Evolutionary conservation across 1,284 basidiomycete genomes (phyloP).

Genomic region (Tausonia pullulans): DNA sequence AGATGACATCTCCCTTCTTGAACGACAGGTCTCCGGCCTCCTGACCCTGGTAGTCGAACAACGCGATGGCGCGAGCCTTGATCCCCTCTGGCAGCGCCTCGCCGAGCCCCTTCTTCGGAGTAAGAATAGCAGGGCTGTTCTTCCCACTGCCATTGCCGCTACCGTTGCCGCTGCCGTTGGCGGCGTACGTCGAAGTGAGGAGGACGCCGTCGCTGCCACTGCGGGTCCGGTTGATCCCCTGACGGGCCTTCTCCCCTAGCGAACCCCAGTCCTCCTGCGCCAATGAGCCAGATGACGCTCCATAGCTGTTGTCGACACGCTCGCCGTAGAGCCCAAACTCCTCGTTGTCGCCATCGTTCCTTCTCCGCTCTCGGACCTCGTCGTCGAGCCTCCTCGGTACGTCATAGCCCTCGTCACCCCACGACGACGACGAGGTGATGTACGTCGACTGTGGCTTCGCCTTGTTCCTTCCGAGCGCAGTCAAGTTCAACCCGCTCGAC

Average conservation of each 20-base stretch:
- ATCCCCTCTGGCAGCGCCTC: neutral
- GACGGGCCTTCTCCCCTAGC: conserved; percentile 2
- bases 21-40: conserved; percentile 12
- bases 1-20: conserved; percentile 10
- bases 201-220: neutral
- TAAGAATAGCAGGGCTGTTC: neutral
- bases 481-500: too few relatives aligned
- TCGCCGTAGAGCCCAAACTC: too few relatives aligned
- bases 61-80: too few relatives aligned
- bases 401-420: neutral
- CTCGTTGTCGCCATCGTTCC: too few relatives aligned
- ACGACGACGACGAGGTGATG: neutral
- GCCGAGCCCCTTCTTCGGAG: neutral
- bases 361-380: too few relatives aligned
- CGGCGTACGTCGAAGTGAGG: neutral
- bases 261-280: conserved; percentile 8
- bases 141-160: neutral
- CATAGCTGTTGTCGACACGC: too few relatives aligned
- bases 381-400: too few relatives aligned
- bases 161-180: neutral
- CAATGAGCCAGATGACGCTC: neutral
- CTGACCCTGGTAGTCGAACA: neutral
- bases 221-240: conserved; percentile 1
- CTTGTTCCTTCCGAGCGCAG: neutral
- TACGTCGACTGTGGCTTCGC: neutral